Conservation (phyloP, 139 green algal species). For the Chlorella sorokiniana region DNA sequence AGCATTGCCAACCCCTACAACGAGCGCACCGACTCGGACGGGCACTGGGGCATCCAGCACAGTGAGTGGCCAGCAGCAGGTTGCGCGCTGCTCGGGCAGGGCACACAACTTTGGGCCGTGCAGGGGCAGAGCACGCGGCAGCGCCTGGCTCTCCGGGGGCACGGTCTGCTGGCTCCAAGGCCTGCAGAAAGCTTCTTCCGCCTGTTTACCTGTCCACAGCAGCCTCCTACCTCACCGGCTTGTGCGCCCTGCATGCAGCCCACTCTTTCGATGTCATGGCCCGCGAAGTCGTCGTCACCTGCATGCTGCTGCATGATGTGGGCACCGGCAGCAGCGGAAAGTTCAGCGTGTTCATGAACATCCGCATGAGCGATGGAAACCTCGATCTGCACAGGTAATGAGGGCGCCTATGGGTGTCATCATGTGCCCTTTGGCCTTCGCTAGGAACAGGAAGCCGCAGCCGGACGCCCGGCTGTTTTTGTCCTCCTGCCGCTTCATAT, state of each 20-base stretch:
- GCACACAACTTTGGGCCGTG: neutral
- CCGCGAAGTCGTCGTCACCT: neutral
- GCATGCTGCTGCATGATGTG: neutral
- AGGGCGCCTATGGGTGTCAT: too few relatives aligned
- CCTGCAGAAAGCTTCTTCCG: too few relatives aligned
- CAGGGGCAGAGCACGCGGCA: too few relatives aligned
- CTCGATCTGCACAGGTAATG: neutral
- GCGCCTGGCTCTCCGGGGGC: too few relatives aligned
- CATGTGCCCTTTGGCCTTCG: too few relatives aligned
- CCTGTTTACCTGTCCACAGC: too few relatives aligned
- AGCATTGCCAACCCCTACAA: neutral
- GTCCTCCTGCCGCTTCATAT: too few relatives aligned
- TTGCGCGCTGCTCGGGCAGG: too few relatives aligned
- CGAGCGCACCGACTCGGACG: neutral
- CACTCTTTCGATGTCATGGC: neutral
- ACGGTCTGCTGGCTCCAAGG: too few relatives aligned
- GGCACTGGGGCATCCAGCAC: conserved; percentile 21
- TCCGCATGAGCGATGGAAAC: neutral
- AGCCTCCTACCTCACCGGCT: neutral
- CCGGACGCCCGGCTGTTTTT: too few relatives aligned
- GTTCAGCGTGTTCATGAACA: neutral
- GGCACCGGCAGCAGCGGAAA: neutral
- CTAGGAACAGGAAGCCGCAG: too few relatives aligned
- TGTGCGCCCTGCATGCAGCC: neutral
- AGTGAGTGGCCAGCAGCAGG: neutral